Evolutionary conservation across 106 monocot species (phyloP).

Genomic region (Alisma plantagoaquatica): DNA sequence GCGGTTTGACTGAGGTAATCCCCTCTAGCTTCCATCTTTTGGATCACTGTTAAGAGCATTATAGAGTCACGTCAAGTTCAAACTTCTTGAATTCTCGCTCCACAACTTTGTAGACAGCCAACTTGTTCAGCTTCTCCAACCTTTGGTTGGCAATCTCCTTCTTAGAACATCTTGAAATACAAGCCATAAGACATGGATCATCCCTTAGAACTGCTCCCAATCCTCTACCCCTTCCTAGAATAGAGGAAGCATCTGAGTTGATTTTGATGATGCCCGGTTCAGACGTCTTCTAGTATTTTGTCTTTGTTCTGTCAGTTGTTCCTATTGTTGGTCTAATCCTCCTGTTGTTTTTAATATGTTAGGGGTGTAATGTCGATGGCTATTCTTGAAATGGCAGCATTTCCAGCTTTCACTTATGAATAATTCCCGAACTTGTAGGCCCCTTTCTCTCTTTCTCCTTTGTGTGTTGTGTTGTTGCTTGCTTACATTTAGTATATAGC

Average conservation of each 20-base stretch:
- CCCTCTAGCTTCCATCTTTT: conserved; percentile 75
- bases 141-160: too few relatives aligned
- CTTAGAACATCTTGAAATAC: too few relatives aligned
- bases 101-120: neutral
- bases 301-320: too few relatives aligned
- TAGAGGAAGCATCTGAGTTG: too few relatives aligned
- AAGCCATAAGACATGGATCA: too few relatives aligned
- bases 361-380: conserved; percentile 81
- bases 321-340: neutral
- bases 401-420: conserved; percentile 65
- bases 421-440: conserved; percentile 81
- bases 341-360: too few relatives aligned
- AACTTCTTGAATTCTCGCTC: neutral
- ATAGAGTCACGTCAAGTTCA: conserved; percentile 95
- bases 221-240: too few relatives aligned
- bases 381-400: conserved; percentile 79
- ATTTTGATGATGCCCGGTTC: too few relatives aligned
- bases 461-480: neutral
- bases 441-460: neutral
- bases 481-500: conserved; percentile 1
- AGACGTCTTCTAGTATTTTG: too few relatives aligned
- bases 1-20: conserved; percentile 45
- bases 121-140: too few relatives aligned
- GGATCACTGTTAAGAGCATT: conserved; percentile 71
- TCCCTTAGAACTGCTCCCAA: too few relatives aligned